Percentiles rank a stretch among this genome's conserved stretches.
phyloP scores from a whole-genome alignment of 1,284 basidiomycete genomes.

The Jaminaea rosea region DNA sequence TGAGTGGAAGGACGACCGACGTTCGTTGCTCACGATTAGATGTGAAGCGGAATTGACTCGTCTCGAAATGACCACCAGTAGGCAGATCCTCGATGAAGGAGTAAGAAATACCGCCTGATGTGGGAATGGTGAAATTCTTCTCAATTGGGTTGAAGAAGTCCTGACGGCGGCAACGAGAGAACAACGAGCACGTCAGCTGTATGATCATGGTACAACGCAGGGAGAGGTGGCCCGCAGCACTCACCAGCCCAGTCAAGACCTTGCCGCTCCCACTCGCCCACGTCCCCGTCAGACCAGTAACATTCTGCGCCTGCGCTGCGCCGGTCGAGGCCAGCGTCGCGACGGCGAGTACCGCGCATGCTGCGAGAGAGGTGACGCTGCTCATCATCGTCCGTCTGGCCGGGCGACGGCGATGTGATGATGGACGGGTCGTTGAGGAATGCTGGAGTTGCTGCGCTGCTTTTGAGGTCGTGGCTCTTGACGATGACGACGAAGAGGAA shows the following conservation, averaged over 20 bases:
- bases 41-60: constrained; percentile 26
- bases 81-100: constrained; percentile 34
- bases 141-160: constrained; percentile 41
- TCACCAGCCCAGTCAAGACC: constrained; percentile 21
- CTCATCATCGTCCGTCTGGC: no score
- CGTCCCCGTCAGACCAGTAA: constrained; percentile 13
- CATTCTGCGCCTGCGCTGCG: constrained; percentile 3
- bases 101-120: constrained; percentile 36
- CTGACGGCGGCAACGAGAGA: constrained; percentile 3
- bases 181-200: no score
- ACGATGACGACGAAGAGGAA: no score
- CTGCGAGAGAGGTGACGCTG: no score
- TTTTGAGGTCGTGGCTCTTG: no score
- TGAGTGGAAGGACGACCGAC: no score
- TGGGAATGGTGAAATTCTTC: constrained; percentile 32
- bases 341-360: no score
- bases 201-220: neutral
- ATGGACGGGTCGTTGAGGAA: no score
- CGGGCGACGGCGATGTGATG: no score
- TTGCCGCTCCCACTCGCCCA: constrained; percentile 19
- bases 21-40: constrained; percentile 26
- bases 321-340: no score
- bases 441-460: no score
- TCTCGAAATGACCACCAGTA: constrained; percentile 29
- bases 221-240: neutral